Evolutionary conservation across 2,329 filamentous ascomycete genomes (phyloP), one percentile per base, ranked within the genome.

Genomic region (Aspergillus sp.): DNA sequence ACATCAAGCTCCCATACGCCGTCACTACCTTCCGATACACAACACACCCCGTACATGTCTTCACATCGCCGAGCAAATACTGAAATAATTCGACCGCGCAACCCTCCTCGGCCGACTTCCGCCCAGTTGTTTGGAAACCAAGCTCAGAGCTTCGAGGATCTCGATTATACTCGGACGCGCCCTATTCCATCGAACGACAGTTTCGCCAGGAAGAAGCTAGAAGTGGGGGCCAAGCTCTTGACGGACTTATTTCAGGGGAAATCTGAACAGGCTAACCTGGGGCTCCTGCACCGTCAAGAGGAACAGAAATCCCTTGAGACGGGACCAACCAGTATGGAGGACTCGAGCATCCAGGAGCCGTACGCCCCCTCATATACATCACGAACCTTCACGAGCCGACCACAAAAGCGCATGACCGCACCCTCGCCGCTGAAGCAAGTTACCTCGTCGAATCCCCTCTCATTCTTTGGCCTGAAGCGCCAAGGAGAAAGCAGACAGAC

Each of bases 171-270:
- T 39, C 55, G 60, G 27, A 56, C 35, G 19, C 24, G 55, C 23
- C 60, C 59, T 27, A 62, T 39, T 39, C 48, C 53, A n/a, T 37
- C 60, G 59, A 64, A 63, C 15, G 69, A 69, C 35, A 71, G 64
- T 31, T 62, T 63, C 31, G 62, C 70, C 9, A 68, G 67, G 40
- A 70, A 67, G 62, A 72, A 68, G 52, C 47, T 74, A 6, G 71
- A 69, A 62, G 67, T 68, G 35, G 61, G 71, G 55, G 70, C 71
- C 35, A 72, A 67, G 49, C 61, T 70, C n/a, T 63, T 83, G 37
- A 77, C 79, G 51, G 77, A 77, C 62, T 82, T 81, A 80, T 84
- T 84, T 67, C 79, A 79, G 65, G 81, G 81, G 39, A 75, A 78
- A 50, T 82, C 80, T 24, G 77, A 79, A 39, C 76, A 79, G n/a